Conservation (phyloP, 164 flowering plant species). For the Aristolochia californica region DNA sequence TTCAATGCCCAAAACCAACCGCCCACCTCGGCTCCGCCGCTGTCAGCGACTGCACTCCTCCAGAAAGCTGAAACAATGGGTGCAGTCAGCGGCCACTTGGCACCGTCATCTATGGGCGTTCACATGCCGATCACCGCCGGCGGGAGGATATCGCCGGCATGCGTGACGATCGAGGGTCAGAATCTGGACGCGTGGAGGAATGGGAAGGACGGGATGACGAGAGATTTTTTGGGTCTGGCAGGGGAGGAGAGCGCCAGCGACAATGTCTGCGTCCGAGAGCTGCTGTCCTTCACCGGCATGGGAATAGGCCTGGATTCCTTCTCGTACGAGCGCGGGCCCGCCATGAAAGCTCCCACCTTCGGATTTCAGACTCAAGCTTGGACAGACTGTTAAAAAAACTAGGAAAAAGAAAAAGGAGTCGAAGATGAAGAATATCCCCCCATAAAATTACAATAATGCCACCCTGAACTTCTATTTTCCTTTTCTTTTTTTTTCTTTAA, state of each 20-base stretch:
- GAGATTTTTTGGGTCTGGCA: constrained; percentile 72
- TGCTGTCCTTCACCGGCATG: constrained; percentile 26
- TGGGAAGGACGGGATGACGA: constrained; percentile 38
- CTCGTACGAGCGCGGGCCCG: constrained; percentile 26
- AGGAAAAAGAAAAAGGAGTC: too few species aligned
- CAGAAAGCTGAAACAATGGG: constrained; percentile 54
- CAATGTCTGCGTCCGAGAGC: constrained; percentile 14
- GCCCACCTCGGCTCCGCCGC: constrained; percentile 12
- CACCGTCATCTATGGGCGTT: background rate
- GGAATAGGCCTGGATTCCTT: constrained; percentile 18
- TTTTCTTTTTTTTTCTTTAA: background rate
- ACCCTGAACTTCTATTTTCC: background rate
- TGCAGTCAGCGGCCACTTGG: constrained; percentile 12
- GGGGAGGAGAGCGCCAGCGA: constrained; percentile 16
- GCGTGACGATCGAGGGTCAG: constrained; percentile 10
- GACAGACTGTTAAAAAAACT: background rate
- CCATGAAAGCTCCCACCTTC: constrained; percentile 1
- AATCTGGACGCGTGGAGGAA: constrained; percentile 33
- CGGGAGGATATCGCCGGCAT: constrained; percentile 12
- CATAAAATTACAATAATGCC: background rate
- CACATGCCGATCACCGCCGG: constrained; percentile 1
- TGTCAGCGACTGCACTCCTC: constrained; percentile 66
- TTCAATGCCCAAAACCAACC: too few species aligned
- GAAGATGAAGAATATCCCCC: constrained; percentile 5
- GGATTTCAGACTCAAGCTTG: background rate